Percentiles rank a stretch among this genome's conserved stretches.
Conservation (phyloP, 2,329 filamentous ascomycete species). For the Didymosphaeria variabile region DNA sequence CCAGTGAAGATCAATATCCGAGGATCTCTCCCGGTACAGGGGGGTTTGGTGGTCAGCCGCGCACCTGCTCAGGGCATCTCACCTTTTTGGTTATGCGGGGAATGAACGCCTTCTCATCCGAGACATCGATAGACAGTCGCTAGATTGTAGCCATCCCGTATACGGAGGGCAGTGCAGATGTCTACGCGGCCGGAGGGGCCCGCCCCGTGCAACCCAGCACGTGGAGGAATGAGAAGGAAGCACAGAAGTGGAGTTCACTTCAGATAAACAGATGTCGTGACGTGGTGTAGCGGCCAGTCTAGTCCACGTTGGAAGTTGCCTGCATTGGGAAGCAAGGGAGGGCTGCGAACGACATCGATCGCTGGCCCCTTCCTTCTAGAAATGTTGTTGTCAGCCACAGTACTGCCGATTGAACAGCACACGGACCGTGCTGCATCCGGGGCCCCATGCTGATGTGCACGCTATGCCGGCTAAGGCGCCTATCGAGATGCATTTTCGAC, state of each 20-base stretch:
- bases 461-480: constrained; percentile 23
- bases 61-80: constrained; percentile 3
- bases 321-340: constrained; percentile 37
- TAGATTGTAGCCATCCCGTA: constrained; percentile 28
- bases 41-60: constrained; percentile 11
- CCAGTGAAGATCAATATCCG: constrained; percentile 18
- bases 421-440: constrained; percentile 20
- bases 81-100: constrained; percentile 8
- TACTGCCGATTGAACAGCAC: constrained; percentile 11
- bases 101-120: constrained; percentile 15
- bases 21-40: constrained; percentile 2
- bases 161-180: constrained; percentile 32
- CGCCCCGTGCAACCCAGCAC: constrained; percentile 34
- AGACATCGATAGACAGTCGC: constrained; percentile 17
- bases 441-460: constrained; percentile 19
- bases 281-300: constrained; percentile 25
- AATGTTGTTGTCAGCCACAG: constrained; percentile 12
- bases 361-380: constrained; percentile 22
- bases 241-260: constrained; percentile 7
- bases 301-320: constrained; percentile 21
- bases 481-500: constrained; percentile 17
- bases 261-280: constrained; percentile 16
- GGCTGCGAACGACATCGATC: constrained; percentile 1
- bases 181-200: constrained; percentile 21
- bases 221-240: constrained; percentile 26